Base-by-base conservation (phyloP, 257 asterid species). In the Cynanchum wilfordii region DNA sequence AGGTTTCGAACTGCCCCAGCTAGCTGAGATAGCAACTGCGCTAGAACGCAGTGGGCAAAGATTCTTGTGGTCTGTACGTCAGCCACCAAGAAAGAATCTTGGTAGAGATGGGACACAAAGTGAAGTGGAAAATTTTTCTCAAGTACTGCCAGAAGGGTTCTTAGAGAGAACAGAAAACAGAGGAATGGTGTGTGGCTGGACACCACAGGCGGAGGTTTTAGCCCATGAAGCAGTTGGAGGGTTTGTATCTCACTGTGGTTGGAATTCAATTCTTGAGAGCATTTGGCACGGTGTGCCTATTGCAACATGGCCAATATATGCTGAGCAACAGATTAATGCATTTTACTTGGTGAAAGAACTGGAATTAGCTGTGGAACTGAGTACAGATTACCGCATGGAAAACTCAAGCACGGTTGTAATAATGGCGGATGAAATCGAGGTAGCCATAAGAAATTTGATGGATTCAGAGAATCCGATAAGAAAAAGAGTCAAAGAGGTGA, bases 151-250 rank as follows among this genome's bases (percentile, higher is more conserved):
- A 65, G 70, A 65, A 7, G 52, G 52, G 20, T 65, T 65, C 70
- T 62, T 73, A 45, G 70, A 62, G 63, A 60, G 70, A 64, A 73
- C 76, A 12, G 47, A 27, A 62, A 51, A 51, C 52, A 59, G 70
- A 73, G 76, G 70, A 19, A 10, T 36, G 62, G 66, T 73, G 30
- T 60, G 76, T 59, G 76, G 69, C 3, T 72, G 76, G 76, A 69
- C 76, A 20, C 76, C 76, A 22, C 75, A 72, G 27, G 57, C 29
- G 22, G 76, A 72, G 52, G 69, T 72, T 22, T 19, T 72, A 22
- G 55, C 47, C 36, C 76, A 72, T 59, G 8, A 59, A 29, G 71
- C 76, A 12, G 50, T 62, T 24, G 76, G 76, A 22, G 70, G 70
- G 10, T 73, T 73, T 19, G 76, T 73, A 33, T 73, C 76, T 3